Evolutionary conservation across 2,329 filamentous ascomycete genomes (phyloP).

Genomic region (Colletotrichum lini): DNA sequence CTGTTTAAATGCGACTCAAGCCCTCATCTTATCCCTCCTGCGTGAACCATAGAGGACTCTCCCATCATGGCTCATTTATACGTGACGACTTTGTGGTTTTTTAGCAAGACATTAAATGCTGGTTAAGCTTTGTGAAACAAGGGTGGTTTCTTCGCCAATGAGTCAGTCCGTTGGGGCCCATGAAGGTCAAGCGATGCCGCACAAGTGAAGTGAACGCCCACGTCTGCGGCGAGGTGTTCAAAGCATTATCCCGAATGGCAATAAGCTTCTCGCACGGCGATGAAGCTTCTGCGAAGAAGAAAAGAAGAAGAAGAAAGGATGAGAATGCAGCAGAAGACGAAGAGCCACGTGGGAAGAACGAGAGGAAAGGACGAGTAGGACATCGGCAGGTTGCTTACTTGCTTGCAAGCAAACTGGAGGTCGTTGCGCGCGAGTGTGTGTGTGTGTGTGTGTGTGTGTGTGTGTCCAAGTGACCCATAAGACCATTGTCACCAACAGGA

Average conservation of each 20-base stretch:
- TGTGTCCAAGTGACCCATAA: conserved; percentile 12
- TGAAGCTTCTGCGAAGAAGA: background rate
- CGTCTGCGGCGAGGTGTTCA: background rate
- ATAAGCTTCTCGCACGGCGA: background rate
- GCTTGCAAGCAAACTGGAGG: conserved; percentile 6
- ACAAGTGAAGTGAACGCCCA: background rate
- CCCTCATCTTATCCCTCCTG: too few species aligned
- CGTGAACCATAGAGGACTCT: too few species aligned
- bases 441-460: background rate
- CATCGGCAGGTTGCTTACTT: background rate
- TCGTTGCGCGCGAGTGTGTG: too few species aligned
- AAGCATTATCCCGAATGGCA: background rate
- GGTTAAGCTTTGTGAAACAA: too few species aligned
- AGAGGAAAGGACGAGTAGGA: background rate
- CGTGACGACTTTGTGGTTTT: too few species aligned
- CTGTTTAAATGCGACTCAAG: too few species aligned
- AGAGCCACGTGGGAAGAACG: conserved; percentile 2
- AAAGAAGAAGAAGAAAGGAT: too few species aligned
- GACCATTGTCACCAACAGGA: background rate
- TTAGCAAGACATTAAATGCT: too few species aligned
- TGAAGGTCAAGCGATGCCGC: background rate
- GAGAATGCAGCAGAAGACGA: conserved; percentile 4
- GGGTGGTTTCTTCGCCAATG: too few species aligned
- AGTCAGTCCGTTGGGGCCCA: too few species aligned
- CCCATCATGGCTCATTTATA: too few species aligned